Evolutionary conservation across 2,329 filamentous ascomycete genomes (phyloP).

Genomic region (Sclerotinia trifoliorum): DNA sequence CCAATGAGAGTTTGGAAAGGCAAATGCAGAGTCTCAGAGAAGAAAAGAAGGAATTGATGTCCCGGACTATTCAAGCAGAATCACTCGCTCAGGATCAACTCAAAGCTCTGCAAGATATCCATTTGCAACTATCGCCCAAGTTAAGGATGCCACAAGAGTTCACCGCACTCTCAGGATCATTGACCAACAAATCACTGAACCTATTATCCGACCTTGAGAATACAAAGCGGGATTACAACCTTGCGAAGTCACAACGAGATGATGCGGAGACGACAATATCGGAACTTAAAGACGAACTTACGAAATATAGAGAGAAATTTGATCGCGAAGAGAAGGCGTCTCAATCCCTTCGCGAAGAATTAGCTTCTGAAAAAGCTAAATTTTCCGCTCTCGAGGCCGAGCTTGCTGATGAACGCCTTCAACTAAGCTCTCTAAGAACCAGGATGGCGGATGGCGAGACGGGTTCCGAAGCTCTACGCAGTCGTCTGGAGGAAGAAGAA

Average conservation of each 20-base stretch:
- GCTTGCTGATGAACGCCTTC: slow-evolving; percentile 62
- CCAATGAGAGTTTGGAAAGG: slow-evolving; percentile 56
- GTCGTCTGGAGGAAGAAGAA: slow-evolving; percentile 74
- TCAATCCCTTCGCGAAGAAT: slow-evolving; percentile 53
- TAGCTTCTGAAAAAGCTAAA: slow-evolving; percentile 55
- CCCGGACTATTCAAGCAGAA: slow-evolving; percentile 51
- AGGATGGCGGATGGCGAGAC: slow-evolving; percentile 81
- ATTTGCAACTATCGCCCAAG: slow-evolving; percentile 56
- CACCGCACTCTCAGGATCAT: slow-evolving; percentile 56
- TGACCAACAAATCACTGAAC: slow-evolving; percentile 58
- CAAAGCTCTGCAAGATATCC: slow-evolving; percentile 56
- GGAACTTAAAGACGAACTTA: slow-evolving; percentile 58
- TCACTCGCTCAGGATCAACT: slow-evolving; percentile 53
- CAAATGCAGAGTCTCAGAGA: slow-evolving; percentile 57
- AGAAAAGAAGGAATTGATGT: slow-evolving; percentile 51
- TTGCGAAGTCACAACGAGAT: slow-evolving; percentile 64
- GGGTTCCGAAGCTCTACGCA: slow-evolving; percentile 75
- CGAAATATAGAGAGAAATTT: slow-evolving; percentile 52
- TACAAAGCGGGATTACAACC: slow-evolving; percentile 57
- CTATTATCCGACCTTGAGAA: slow-evolving; percentile 59
- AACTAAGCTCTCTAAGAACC: slow-evolving; percentile 65
- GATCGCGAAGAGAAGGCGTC: slow-evolving; percentile 52
- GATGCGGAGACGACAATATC: slow-evolving; percentile 54
- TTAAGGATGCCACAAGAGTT: slow-evolving; percentile 56
- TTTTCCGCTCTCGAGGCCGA: slow-evolving; percentile 55